Base-by-base conservation (phyloP, 768 basidiomycete genomes). In the Boletus pseudopeckii region DNA sequence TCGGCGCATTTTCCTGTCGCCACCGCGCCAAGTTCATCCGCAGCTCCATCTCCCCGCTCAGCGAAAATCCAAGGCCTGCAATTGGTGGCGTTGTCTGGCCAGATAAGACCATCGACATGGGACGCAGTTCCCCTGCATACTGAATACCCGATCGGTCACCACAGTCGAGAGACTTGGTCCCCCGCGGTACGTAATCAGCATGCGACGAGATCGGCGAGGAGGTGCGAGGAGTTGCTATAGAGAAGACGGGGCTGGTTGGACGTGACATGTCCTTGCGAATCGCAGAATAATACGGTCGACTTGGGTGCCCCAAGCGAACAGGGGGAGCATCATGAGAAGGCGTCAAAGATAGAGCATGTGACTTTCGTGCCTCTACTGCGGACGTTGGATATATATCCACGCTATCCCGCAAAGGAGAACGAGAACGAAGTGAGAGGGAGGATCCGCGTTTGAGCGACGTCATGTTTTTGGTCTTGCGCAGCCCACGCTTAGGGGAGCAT, bases 31-130 rank as follows among this genome's bases (percentile, higher is more conserved):
- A 65, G 1, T 78, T 76, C 80, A 83, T 82, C 58, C 77, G 72
- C 67, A 83, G 56, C 63, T 84, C 82, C 50, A 78, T 80, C 67
- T 83, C 80, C 11, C 82, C 82, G 49, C 81, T 84, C 58, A 84
- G 70, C 51, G 82, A 84, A 63, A 74, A 82, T 14, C 81, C 81
- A 14, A 67, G 63, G 34, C 59, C 26, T 5, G 56, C 24, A 11
- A 49, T 52, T 1, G 64, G 54, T 28, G 64, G 56, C 41, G 57
- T 57, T 40, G 59, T 48, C 48, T 55, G 59, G 37, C 57, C 62
- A 37, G 59, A 62, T 24, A 58, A 46, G 43, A 60, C 63, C 67
- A 66, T 58, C 55, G 65, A 71, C 69, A 59, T 66, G 52, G 65
- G 65, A 22, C 64, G 60, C 51, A 65, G 48, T 50, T 69, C 47